A percentile compares a stretch with the other conserved stretches of the same genome.
Evolutionary conservation across 129 eudicot species (phyloP).

Genomic region (Tagetes patula): DNA sequence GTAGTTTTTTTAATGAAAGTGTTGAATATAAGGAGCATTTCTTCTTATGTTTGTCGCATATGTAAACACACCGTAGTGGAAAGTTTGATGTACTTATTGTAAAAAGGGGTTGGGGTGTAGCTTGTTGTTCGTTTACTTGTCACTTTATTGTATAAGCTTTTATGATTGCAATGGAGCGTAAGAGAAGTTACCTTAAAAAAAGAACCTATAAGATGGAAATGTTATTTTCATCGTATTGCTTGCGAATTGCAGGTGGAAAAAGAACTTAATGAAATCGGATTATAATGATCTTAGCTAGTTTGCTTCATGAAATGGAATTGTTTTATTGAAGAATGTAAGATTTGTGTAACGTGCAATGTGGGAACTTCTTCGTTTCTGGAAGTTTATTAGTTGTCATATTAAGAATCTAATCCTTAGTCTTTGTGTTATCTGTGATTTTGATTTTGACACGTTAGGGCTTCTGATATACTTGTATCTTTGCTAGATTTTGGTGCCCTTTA

Average conservation of each 20-base stretch:
- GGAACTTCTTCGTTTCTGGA: neutral
- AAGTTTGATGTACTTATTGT: neutral
- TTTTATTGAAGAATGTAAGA: conserved; percentile 2
- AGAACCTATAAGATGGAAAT: neutral
- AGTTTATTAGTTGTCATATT: neutral
- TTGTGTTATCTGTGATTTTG: neutral
- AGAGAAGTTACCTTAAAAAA: too few species aligned
- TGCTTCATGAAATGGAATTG: neutral
- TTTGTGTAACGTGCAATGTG: neutral
- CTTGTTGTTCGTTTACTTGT: too few species aligned
- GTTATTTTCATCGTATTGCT: neutral
- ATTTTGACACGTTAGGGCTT: conserved; percentile 2
- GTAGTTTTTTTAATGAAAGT: neutral
- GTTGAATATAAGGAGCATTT: neutral
- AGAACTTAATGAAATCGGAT: neutral
- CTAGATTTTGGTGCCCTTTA: neutral
- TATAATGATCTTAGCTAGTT: neutral
- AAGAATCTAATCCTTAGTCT: neutral
- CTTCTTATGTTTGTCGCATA: neutral
- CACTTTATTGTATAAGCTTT: too few species aligned
- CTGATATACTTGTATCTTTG: neutral
- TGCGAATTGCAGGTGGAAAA: neutral
- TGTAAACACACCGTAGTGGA: neutral
- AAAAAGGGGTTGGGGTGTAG: too few species aligned
- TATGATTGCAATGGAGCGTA: too few species aligned